Evolutionary conservation across 805 yeast genomes (phyloP).

Genomic region (Pichia rugopelliculosa): DNA sequence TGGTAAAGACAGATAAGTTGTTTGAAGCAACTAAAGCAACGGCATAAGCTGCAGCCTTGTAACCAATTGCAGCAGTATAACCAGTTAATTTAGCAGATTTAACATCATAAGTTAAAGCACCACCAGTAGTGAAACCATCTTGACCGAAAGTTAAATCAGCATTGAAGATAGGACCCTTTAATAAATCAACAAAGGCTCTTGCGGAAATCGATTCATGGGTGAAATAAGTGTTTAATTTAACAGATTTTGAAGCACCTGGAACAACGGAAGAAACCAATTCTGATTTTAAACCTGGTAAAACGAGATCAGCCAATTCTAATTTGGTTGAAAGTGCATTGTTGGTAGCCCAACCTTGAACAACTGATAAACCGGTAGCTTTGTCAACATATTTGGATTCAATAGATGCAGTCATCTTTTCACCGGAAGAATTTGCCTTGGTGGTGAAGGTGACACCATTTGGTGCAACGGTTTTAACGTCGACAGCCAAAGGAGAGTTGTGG

Average conservation of each 20-base stretch:
- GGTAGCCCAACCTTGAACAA: constrained; percentile 98
- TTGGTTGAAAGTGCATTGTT: constrained; percentile 88
- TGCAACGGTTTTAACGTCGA: constrained; percentile 87
- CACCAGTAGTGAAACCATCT: constrained; percentile 96
- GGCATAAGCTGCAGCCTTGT: constrained; percentile 81
- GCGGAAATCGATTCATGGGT: constrained; percentile 90
- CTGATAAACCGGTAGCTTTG: constrained; percentile 83
- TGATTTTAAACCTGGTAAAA: constrained; percentile 92
- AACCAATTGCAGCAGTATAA: constrained; percentile 91
- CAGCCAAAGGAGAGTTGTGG: constrained; percentile 81
- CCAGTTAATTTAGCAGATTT: constrained; percentile 86
- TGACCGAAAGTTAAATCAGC: constrained; percentile 94
- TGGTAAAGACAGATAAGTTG: constrained; percentile 84
- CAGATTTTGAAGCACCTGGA: constrained; percentile 81
- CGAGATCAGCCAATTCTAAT: constrained; percentile 83
- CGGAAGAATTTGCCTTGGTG: constrained; percentile 75
- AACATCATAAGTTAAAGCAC: constrained; percentile 94
- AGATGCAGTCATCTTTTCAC: constrained; percentile 77
- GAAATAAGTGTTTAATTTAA: constrained; percentile 85
- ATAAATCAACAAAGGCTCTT: constrained; percentile 88
- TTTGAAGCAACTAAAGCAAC: constrained; percentile 77
- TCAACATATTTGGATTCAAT: constrained; percentile 90
- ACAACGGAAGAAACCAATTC: constrained; percentile 82
- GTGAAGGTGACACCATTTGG: constrained; percentile 95
- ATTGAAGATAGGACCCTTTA: constrained; percentile 91